Evolutionary conservation across 75 land plant species (phyloP), one percentile per base, ranked within the genome.

Genomic region (Pinus albicaulis): DNA sequence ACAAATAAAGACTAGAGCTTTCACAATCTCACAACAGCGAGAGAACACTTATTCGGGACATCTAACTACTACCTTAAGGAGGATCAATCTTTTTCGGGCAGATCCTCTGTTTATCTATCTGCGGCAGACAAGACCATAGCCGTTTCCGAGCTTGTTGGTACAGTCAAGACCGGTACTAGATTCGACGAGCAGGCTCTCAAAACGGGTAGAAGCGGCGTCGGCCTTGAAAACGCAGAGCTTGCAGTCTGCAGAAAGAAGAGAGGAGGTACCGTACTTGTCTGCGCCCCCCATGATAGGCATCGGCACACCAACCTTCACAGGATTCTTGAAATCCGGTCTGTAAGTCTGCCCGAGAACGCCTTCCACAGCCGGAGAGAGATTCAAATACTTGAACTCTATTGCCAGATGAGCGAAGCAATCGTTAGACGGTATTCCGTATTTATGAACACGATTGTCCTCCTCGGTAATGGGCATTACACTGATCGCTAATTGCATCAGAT

Each of bases 271-370:
- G 79, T 89, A 91, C 74, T 74, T 83, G 56, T 91, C 84, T 52
- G 87, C 93, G 5, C 90, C 93, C 3, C 93, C 93, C 74, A 91
- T 80, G 25, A 86, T 77, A 2, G 90, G 89, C 90, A 90, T 90
- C n/a, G 88, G 80, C 25, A 88, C 86, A 0, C 90, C 92, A 48
- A 79, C 77, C 82, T 88, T 90, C 15, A 82, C 90, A 3, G 92
- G 90, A 57, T 78, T 88, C 71, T 63, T 62, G 56, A 85, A 90
- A 36, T 83, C 86, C 0, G 88, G 92, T 66, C 72, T 78, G 71
- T 90, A 88, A 56, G 92, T 90, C 73, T 87, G 60, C 25, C 88
- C 92, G 23, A 90, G 73, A 19, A 90, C 88, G 20, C 92, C 76
- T 12, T 89, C 92, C 52, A 89, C 89, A 7, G 2, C 22, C 17